Conservation (phyloP, 1,284 basidiomycete genomes). For the Caloboletus firmus region DNA sequence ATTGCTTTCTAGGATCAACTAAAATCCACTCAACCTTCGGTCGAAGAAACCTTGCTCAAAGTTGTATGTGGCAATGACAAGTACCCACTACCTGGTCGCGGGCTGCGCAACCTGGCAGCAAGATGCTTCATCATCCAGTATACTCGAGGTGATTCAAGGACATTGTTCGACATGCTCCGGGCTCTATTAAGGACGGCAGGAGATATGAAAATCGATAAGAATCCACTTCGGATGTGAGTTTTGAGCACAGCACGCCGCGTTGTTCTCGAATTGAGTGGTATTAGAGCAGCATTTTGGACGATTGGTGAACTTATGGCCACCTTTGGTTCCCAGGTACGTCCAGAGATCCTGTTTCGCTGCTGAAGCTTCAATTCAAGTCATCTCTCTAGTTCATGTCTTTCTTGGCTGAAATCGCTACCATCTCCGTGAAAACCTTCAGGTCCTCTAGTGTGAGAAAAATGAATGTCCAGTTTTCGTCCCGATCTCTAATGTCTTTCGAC, state of each 20-base stretch:
- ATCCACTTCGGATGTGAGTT: conserved; percentile 66
- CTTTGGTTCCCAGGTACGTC: conserved; percentile 77
- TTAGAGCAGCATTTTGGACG: conserved; percentile 75
- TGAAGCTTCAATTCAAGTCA: neutral
- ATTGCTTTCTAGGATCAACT: conserved; percentile 53
- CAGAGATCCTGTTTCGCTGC: neutral
- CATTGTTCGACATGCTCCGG: conserved; percentile 88
- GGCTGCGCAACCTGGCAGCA: conserved; percentile 77
- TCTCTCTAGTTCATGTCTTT: conserved; percentile 84
- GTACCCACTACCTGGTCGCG: conserved; percentile 81
- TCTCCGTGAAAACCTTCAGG: conserved; percentile 66
- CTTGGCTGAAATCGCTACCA: conserved; percentile 78
- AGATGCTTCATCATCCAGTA: conserved; percentile 82
- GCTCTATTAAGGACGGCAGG: conserved; percentile 70
- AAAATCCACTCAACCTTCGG: conserved; percentile 58
- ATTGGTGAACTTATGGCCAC: conserved; percentile 86
- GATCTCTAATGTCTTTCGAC: conserved; percentile 6
- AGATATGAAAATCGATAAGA: conserved; percentile 71
- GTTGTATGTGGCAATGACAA: conserved; percentile 58
- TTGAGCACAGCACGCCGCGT: conserved; percentile 6
- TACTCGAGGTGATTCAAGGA: conserved; percentile 76
- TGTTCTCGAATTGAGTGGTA: conserved; percentile 7
- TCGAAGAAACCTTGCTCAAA: conserved; percentile 66
- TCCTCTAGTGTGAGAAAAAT: conserved; percentile 61
- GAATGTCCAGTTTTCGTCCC: neutral